Conservation (phyloP, 176 grass and related monocot genomes). For the Canna indica region DNA sequence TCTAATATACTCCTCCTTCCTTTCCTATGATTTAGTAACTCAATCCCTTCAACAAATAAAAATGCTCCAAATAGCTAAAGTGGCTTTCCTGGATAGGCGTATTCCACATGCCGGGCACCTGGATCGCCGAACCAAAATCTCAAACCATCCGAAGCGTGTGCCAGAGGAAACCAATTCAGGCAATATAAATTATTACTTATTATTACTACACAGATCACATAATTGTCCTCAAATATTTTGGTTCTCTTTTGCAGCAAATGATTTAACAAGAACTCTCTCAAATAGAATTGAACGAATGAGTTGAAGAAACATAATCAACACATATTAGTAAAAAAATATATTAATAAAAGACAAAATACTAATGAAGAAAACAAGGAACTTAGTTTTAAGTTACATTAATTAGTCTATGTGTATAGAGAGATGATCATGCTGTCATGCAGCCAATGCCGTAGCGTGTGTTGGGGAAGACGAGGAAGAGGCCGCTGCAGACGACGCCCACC, state of each 20-base stretch:
- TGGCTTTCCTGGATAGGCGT: background rate
- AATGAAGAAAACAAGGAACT: too few relatives aligned
- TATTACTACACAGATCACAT: too few relatives aligned
- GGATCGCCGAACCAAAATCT: background rate
- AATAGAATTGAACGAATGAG: too few relatives aligned
- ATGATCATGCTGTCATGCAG: constrained; percentile 32
- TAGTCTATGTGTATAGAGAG: too few relatives aligned
- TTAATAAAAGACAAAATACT: too few relatives aligned
- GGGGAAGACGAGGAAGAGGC: constrained; percentile 54
- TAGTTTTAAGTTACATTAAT: too few relatives aligned
- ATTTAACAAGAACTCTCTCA: too few relatives aligned
- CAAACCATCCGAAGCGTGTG: background rate
- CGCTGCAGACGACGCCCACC: constrained; percentile 47
- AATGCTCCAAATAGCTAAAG: background rate
- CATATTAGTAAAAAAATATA: too few relatives aligned
- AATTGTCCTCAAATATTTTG: too few relatives aligned
- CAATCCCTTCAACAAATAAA: background rate
- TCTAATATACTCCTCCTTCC: background rate
- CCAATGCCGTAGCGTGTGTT: constrained; percentile 55
- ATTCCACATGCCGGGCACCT: background rate
- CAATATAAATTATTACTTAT: too few relatives aligned
- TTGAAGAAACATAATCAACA: too few relatives aligned
- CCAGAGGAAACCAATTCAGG: background rate
- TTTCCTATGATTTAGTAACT: background rate
- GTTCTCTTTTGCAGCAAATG: too few relatives aligned